A percentile compares a stretch with the other conserved stretches of the same genome.
phyloP scores from a whole-genome alignment of 164 flowering plant species.

The Taxillus chinensis region DNA sequence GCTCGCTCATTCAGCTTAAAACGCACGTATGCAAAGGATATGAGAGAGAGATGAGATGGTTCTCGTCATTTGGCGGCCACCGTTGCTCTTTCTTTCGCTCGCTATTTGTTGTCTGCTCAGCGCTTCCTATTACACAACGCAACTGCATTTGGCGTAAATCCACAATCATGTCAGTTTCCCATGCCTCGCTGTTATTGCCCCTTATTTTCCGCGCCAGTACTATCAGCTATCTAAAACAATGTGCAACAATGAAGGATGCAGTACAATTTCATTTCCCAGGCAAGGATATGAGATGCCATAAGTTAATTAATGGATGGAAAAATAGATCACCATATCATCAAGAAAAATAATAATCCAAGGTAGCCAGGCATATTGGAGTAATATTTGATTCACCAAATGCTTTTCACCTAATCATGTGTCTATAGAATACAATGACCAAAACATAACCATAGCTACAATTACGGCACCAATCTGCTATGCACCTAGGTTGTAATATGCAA shows the following conservation, averaged over 20 bases:
- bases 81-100: conserved; percentile 4
- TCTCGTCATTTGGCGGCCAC: conserved; percentile 4
- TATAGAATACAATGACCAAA: too few species aligned
- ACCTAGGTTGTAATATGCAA: too few species aligned
- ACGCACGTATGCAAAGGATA: conserved; percentile 23
- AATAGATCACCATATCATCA: conserved; percentile 18
- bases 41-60: too few species aligned
- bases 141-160: conserved; percentile 43
- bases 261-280: conserved; percentile 28
- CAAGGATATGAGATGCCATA: conserved; percentile 18
- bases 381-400: too few species aligned
- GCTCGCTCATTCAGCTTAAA: conserved; percentile 42
- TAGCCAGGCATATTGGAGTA: conserved; percentile 25
- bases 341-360: conserved; percentile 50
- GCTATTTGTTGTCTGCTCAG: not conserved
- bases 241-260: conserved; percentile 42
- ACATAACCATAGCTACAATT: too few species aligned
- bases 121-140: conserved; percentile 21
- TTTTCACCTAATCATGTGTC: too few species aligned
- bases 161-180: conserved; percentile 30
- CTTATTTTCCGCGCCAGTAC: conserved; percentile 12
- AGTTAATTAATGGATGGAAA: conserved; percentile 17
- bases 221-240: conserved; percentile 15
- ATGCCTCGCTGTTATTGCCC: conserved; percentile 10
- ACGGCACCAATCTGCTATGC: too few species aligned